phyloP scores from a whole-genome alignment of 768 basidiomycete genomes.

The Rhodotorula diobovata region DNA sequence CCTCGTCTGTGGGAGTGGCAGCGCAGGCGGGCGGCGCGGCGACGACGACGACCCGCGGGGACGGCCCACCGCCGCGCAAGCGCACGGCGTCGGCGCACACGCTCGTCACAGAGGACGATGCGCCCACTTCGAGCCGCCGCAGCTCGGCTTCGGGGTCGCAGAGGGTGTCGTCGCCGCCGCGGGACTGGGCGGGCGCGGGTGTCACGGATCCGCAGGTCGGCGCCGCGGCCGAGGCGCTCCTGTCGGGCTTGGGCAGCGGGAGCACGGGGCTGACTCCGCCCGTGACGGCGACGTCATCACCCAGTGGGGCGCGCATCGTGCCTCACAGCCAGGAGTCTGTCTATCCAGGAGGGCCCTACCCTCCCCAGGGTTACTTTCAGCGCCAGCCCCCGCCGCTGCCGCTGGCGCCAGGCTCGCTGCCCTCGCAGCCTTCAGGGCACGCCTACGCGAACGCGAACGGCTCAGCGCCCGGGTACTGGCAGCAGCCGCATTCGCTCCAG shows the following conservation, averaged over 20 bases:
- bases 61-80: background rate
- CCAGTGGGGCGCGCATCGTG: background rate
- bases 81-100: background rate
- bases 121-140: background rate
- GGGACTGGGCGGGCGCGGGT: background rate
- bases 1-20: background rate
- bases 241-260: background rate
- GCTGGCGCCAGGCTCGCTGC: no score
- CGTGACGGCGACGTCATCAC: background rate
- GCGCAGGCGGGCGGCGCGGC: background rate
- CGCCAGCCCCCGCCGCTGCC: no score
- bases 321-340: no score
- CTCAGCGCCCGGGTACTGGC: no score
- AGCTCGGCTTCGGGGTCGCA: background rate
- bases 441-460: no score
- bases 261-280: background rate
- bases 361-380: no score
- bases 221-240: background rate
- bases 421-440: no score
- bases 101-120: background rate
- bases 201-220: background rate
- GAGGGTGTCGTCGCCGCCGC: background rate
- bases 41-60: background rate
- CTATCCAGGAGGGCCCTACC: no score
- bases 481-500: no score